Conservation (phyloP, 176 grass and related monocot genomes). For the Triticum dicoccoides region DNA sequence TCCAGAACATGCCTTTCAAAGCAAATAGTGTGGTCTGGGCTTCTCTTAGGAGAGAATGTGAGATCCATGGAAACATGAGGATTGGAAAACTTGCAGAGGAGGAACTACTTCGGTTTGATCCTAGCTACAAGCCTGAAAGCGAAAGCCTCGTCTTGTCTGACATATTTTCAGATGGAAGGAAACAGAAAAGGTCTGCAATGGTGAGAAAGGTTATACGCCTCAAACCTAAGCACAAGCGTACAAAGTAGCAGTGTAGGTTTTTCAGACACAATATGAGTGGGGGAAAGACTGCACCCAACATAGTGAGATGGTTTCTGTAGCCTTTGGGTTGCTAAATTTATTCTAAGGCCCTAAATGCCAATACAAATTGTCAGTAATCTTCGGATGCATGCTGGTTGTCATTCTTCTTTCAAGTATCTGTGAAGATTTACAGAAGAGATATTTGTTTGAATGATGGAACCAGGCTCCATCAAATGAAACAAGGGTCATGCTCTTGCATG, state of each 20-base stretch:
- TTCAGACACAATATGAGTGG: not conserved
- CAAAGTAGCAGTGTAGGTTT: conserved; percentile 3
- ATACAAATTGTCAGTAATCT: conserved; percentile 20
- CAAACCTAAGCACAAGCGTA: not conserved
- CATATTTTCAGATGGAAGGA: conserved; percentile 47
- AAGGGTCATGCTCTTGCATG: conserved; percentile 36
- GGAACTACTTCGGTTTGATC: conserved; percentile 39
- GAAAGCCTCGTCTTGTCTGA: conserved; percentile 35
- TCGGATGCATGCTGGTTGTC: not conserved
- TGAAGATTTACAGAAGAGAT: conserved; percentile 26
- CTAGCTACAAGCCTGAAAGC: conserved; percentile 37
- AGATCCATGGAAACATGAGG: conserved; percentile 38
- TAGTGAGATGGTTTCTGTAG: conserved; percentile 32
- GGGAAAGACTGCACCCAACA: conserved; percentile 4
- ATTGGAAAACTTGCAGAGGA: conserved; percentile 44
- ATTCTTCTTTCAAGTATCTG: conserved; percentile 29
- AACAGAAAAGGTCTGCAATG: conserved; percentile 33
- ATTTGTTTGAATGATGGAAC: conserved; percentile 25
- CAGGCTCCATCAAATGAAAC: conserved; percentile 33
- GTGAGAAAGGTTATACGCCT: conserved; percentile 42
- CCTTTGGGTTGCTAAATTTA: conserved; percentile 30
- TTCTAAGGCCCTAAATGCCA: not conserved
- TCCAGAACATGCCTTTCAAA: conserved; percentile 48
- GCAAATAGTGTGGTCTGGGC: conserved; percentile 49
- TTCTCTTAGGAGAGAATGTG: conserved; percentile 52